Base-by-base conservation (phyloP, 2,329 filamentous ascomycete species). In the Colletotrichum destructivum region DNA sequence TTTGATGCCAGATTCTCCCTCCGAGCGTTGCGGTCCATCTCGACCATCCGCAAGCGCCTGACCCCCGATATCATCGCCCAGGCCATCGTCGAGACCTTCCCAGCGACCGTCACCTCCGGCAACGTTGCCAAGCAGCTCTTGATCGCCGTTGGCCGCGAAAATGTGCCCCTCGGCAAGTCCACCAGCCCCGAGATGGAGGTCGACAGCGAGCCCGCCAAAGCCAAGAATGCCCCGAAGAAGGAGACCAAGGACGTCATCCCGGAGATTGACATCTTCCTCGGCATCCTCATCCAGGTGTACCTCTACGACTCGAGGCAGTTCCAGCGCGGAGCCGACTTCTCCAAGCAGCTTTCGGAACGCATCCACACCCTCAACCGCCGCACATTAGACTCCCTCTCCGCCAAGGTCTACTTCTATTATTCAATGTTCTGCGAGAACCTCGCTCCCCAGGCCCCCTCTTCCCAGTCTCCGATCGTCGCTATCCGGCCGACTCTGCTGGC, bases 351-450 rank as follows among this genome's bases (percentile, higher is more conserved):
- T 65, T 91, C 95, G 62, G 93, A 96, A 79, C 92, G 93, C 80
- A 92, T 98, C 81, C 94, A 97, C 78, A 88, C 91, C 64, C 88
- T 97, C 80, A 99, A 99, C 87, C 93, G 96, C 74, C 92, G 96
- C 77, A 98, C 96, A 31, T 87, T 99, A 74, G 96, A 99, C 82
- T 95, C 95, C 61, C 90, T 99, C 71, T 94, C 95, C 71, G 95
- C 96, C 75, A 97, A 97, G 83, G 95, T 96, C 74, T 99, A 98
- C 88, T 98, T 98, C 84, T 99, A 99, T 88, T 98, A 94, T 84
- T 94, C 94, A 31, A 88, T 98, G 77, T 98, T 98, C 87, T 94
- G 93, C 84, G 96, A 99, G 88, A 92, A 97, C 82, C 89, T 97
- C 73, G 90, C 91, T 72, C 95, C 96, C 26, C 90, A 96, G 74